phyloP scores from a whole-genome alignment of 345 rosid species.

The Excoecaria cochinchinensis region DNA sequence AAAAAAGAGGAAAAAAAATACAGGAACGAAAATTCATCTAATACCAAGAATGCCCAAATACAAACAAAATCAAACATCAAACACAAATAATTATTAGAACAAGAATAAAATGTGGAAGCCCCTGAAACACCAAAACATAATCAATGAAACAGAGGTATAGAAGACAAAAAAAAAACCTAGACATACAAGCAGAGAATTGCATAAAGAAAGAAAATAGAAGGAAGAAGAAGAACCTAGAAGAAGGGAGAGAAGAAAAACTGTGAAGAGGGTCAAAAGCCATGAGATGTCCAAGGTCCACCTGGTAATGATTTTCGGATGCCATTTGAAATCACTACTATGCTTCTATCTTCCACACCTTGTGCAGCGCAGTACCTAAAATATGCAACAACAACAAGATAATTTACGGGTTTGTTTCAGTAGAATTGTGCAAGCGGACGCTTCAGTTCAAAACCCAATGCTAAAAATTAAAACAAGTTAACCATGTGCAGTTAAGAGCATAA shows the following conservation, averaged over 20 bases:
- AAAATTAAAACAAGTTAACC: no score
- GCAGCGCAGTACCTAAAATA: not conserved
- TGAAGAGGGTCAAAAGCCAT: conserved; percentile 57
- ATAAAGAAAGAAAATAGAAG: not conserved
- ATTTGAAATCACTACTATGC: not conserved
- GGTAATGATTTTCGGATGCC: conserved; percentile 16
- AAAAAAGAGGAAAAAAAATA: not conserved
- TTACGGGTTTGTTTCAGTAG: not conserved
- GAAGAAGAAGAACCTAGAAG: conserved; percentile 50
- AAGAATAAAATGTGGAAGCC: not conserved
- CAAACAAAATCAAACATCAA: not conserved
- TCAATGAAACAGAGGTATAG: not conserved
- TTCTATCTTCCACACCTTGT: not conserved
- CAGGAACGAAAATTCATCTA: not conserved
- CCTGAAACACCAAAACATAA: not conserved
- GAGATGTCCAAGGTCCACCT: conserved; percentile 74
- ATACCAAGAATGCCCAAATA: not conserved
- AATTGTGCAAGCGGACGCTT: no score
- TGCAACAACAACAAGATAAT: not conserved
- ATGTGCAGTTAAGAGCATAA: no score
- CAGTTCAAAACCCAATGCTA: no score
- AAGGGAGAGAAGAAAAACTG: conserved; percentile 44
- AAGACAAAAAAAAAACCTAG: not conserved
- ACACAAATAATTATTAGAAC: not conserved
- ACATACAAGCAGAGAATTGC: not conserved